Conservation (phyloP, 331 rosid species). For the Ulmus americana region DNA sequence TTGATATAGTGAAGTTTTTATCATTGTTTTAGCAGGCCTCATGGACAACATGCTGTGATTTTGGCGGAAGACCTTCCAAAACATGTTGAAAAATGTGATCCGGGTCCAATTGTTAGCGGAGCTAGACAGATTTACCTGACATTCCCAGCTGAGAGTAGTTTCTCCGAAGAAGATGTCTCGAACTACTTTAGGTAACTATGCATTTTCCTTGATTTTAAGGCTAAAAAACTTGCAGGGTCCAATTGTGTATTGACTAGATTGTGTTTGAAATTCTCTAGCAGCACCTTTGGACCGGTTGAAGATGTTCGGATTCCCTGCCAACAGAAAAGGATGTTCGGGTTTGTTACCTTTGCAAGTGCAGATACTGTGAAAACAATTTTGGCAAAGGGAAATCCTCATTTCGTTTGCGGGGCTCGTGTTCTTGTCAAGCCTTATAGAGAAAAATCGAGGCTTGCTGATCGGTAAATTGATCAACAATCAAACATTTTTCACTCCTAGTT, state of each 20-base stretch:
- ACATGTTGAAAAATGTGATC: constrained; percentile 42
- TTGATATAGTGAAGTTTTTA: constrained; percentile 1
- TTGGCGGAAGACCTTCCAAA: constrained; percentile 60
- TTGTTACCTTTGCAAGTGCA: constrained; percentile 64
- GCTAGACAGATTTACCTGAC: constrained; percentile 75
- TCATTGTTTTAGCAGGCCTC: constrained; percentile 59
- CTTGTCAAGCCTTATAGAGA: constrained; percentile 85
- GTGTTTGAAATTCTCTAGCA: constrained; percentile 21
- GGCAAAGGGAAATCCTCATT: constrained; percentile 66
- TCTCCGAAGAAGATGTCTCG: constrained; percentile 83
- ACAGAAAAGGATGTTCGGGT: constrained; percentile 83
- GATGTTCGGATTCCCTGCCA: constrained; percentile 94
- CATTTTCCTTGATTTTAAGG: neutral
- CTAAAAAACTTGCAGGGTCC: neutral
- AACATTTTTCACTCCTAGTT: neutral
- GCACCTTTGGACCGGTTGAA: constrained; percentile 69
- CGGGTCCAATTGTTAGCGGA: constrained; percentile 57
- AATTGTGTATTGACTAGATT: constrained; percentile 5
- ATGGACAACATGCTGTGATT: constrained; percentile 82
- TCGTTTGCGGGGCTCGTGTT: constrained; percentile 72
- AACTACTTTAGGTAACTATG: constrained; percentile 61
- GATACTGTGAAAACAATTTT: constrained; percentile 67
- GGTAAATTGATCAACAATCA: constrained; percentile 31
- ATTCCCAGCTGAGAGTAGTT: constrained; percentile 86
- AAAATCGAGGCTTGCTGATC: constrained; percentile 50